Percentiles rank a stretch among this genome's conserved stretches.
Evolutionary conservation across 2,329 filamentous ascomycete genomes (phyloP).

Genomic region (Aspergillus quadrilineatus): DNA sequence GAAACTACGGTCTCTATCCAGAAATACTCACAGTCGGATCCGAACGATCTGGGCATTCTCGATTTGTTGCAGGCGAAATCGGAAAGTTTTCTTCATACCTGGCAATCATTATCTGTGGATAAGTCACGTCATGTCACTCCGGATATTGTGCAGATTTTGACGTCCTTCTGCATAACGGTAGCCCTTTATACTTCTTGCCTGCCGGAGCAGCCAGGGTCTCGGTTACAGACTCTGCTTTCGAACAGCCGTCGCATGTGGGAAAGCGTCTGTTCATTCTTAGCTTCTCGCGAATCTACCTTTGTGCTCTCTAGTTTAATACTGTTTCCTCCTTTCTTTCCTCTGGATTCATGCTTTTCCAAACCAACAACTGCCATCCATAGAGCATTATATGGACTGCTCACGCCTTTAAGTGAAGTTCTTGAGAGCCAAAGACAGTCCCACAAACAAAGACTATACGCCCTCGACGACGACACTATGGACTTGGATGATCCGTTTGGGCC

Average conservation of each 20-base stretch:
- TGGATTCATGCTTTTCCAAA: constrained; percentile 19
- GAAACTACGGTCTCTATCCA: constrained; percentile 24
- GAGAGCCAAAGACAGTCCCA: constrained; percentile 28
- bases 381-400: constrained; percentile 28
- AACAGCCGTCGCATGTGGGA: constrained; percentile 35
- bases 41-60: constrained; percentile 40
- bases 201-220: constrained; percentile 33
- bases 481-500: constrained; percentile 40
- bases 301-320: constrained; percentile 34
- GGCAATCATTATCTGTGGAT: constrained; percentile 43
- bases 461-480: constrained; percentile 42
- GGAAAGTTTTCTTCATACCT: constrained; percentile 46
- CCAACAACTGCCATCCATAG: constrained; percentile 22
- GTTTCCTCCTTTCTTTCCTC: constrained; percentile 34
- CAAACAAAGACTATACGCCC: constrained; percentile 14
- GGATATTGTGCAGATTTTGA: constrained; percentile 52
- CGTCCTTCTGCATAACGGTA: constrained; percentile 49
- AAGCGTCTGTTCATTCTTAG: constrained; percentile 35
- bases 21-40: constrained; percentile 29
- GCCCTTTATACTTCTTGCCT: constrained; percentile 38
- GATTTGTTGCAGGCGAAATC: constrained; percentile 49
- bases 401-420: constrained; percentile 31
- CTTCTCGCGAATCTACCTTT: constrained; percentile 27
- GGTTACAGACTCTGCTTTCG: constrained; percentile 28
- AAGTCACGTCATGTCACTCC: constrained; percentile 48